phyloP scores from a whole-genome alignment of 1,284 basidiomycete genomes.

The Sanguinoderma infundibulare region DNA sequence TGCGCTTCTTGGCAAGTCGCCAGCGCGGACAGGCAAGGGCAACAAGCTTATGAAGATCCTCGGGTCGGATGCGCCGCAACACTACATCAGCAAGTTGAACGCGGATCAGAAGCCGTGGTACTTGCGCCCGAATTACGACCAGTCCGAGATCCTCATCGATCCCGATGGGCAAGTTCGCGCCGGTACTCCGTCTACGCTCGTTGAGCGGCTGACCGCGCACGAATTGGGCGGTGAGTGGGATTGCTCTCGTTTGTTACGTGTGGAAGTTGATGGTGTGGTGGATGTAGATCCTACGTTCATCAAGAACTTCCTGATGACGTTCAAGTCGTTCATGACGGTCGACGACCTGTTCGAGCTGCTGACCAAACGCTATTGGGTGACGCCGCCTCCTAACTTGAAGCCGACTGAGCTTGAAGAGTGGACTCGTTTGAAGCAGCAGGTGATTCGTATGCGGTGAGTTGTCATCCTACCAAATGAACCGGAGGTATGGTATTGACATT shows the following conservation, averaged over 20 bases:
- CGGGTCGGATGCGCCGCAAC: conserved; percentile 68
- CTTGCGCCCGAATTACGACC: conserved; percentile 79
- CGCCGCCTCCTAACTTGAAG: conserved; percentile 73
- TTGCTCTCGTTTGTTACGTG: not conserved
- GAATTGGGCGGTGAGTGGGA: conserved; percentile 69
- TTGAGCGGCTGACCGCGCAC: conserved; percentile 92
- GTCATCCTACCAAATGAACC: not conserved
- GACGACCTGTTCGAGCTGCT: conserved; percentile 89
- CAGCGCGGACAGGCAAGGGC: conserved; percentile 43
- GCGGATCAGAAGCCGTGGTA: conserved; percentile 81
- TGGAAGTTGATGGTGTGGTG: not conserved
- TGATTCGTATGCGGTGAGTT: conserved; percentile 84
- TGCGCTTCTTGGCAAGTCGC: conserved; percentile 35
- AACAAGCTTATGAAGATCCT: conserved; percentile 78
- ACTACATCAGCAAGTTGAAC: conserved; percentile 53
- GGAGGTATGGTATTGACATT: not conserved
- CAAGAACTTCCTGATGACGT: conserved; percentile 96
- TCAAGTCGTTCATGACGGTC: conserved; percentile 92
- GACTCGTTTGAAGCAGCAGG: conserved; percentile 87
- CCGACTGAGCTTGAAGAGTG: conserved; percentile 78
- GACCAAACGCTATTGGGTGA: conserved; percentile 82
- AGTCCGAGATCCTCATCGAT: conserved; percentile 84
- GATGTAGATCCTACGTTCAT: conserved; percentile 81
- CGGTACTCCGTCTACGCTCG: conserved; percentile 84
- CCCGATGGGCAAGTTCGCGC: conserved; percentile 85